Conservation (phyloP, 345 rosid genomes). For the Erucastrum elatum region DNA sequence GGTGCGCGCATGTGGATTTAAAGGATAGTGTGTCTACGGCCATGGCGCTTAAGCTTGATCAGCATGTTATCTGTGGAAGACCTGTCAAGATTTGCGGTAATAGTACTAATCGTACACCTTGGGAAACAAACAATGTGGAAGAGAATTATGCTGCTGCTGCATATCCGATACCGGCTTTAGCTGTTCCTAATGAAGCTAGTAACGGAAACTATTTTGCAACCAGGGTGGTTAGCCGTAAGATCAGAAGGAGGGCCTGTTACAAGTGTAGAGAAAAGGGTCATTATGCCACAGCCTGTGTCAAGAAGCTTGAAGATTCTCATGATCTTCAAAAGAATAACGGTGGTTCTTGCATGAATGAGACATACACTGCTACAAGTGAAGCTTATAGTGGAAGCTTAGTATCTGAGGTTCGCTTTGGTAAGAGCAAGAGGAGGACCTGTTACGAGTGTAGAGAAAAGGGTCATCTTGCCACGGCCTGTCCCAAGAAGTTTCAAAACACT, state of each 20-base stretch:
- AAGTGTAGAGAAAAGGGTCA: conserved; percentile 81
- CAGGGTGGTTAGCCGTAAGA: conserved; percentile 48
- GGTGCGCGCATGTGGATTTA: conserved; percentile 83
- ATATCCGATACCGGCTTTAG: no score
- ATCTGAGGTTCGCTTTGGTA: conserved; percentile 43
- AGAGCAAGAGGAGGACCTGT: conserved; percentile 71
- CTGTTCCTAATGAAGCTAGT: conserved; percentile 15
- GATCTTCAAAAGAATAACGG: conserved; percentile 53
- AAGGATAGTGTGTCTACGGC: conserved; percentile 54
- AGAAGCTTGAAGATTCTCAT: conserved; percentile 41
- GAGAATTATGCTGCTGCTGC: conserved; percentile 8
- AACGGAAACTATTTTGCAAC: conserved; percentile 21
- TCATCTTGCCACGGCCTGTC: conserved; percentile 73
- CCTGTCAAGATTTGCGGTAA: conserved; percentile 71
- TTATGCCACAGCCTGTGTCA: conserved; percentile 71
- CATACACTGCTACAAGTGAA: conserved; percentile 14
- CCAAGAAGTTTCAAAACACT: conserved; percentile 46
- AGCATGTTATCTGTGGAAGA: conserved; percentile 66
- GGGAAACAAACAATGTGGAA: conserved; percentile 14
- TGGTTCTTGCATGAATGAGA: conserved; percentile 31
- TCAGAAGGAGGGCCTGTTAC: conserved; percentile 72
- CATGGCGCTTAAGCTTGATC: conserved; percentile 75
- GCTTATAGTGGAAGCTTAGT: conserved; percentile 25
- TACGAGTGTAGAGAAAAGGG: conserved; percentile 82
- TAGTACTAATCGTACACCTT: conserved; percentile 24